Evolutionary conservation across 2,329 filamentous ascomycete genomes (phyloP).

Genomic region (Cercospora berteroae): DNA sequence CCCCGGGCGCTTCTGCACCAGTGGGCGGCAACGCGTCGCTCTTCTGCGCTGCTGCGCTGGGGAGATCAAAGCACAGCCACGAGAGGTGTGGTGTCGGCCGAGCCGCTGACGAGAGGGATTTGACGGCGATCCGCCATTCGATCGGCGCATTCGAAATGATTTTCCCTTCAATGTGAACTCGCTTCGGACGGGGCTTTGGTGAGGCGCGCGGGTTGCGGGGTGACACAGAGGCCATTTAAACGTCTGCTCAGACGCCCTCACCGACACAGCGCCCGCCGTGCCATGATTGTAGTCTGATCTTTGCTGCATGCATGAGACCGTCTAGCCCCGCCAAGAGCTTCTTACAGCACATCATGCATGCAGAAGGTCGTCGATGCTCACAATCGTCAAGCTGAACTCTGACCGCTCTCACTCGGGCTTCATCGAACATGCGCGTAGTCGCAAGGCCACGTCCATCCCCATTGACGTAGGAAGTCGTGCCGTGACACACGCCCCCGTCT

Average conservation of each 20-base stretch:
- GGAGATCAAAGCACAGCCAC: not conserved
- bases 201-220: conserved; percentile 3
- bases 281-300: conserved; percentile 6
- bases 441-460: not conserved
- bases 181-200: not conserved
- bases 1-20: not conserved
- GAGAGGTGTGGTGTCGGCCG: conserved; percentile 2
- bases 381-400: conserved; percentile 5
- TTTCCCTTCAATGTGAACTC: not conserved
- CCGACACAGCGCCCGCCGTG: conserved; percentile 5
- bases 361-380: not conserved
- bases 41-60: not conserved
- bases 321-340: conserved; percentile 10
- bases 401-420: conserved; percentile 10
- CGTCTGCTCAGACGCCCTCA: conserved; percentile 6
- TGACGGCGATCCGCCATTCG: conserved; percentile 2
- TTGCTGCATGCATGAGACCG: conserved; percentile 3
- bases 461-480: not conserved
- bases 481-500: conserved; percentile 1
- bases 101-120: conserved; percentile 5
- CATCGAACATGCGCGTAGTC: not conserved
- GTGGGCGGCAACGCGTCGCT: not conserved
- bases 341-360: conserved; percentile 22
- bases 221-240: conserved; percentile 10
- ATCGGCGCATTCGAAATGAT: not conserved